Evolutionary conservation across 768 basidiomycete genomes (phyloP).

Genomic region (Kwoniella dejecticola): DNA sequence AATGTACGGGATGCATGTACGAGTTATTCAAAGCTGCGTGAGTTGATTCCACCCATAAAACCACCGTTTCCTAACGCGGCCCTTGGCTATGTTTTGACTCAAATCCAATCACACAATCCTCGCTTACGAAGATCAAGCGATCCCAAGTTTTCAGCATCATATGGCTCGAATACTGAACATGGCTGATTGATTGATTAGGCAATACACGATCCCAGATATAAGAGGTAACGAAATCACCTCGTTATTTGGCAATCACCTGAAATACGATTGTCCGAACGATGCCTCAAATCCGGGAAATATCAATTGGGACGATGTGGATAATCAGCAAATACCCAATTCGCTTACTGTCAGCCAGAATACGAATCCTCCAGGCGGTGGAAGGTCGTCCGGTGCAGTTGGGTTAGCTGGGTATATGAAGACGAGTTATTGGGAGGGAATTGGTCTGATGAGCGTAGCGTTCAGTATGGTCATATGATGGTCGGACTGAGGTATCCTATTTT

Average conservation of each 20-base stretch:
- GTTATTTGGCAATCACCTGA: constrained; percentile 37
- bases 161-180: neutral
- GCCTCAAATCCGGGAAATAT: constrained; percentile 8
- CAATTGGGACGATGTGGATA: constrained; percentile 42
- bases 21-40: constrained; percentile 53
- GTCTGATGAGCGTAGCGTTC: neutral
- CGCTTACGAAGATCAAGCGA: too few relatives aligned
- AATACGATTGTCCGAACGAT: constrained; percentile 37
- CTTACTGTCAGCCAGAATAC: constrained; percentile 43
- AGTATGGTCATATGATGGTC: too few relatives aligned
- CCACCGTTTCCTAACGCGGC: too few relatives aligned
- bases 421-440: neutral
- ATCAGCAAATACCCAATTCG: constrained; percentile 47
- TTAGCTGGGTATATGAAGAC: neutral
- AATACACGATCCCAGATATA: constrained; percentile 40
- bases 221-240: constrained; percentile 33
- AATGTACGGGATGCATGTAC: constrained; percentile 53
- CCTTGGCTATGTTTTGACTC: neutral
- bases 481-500: too few relatives aligned
- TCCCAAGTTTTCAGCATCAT: neutral
- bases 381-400: neutral
- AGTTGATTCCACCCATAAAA: constrained; percentile 16
- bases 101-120: too few relatives aligned
- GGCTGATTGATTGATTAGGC: constrained; percentile 11
- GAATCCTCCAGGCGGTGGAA: neutral